Conservation (phyloP, 495 filamentous ascomycete genomes). For the Lindgomyces ingoldianus region DNA sequence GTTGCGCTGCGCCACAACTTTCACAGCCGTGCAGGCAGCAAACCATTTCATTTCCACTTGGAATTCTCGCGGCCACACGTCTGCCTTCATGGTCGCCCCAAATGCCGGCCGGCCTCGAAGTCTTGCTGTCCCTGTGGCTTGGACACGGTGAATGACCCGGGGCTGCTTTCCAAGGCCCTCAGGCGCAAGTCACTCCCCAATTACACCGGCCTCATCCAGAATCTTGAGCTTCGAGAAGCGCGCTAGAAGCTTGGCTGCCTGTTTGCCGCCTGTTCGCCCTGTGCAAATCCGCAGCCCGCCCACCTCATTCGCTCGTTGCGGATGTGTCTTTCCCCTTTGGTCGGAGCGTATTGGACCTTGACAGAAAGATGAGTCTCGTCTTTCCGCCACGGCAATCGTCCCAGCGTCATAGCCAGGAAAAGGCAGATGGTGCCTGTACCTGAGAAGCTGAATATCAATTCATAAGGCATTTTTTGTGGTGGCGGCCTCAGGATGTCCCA, state of each 20-base stretch:
- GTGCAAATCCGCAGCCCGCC: not conserved
- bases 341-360: not conserved
- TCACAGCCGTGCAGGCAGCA: constrained; percentile 12
- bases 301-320: constrained; percentile 18
- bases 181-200: not conserved
- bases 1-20: not conserved
- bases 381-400: not conserved
- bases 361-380: no score
- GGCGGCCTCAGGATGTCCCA: constrained; percentile 21
- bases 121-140: constrained; percentile 16
- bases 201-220: constrained; percentile 13
- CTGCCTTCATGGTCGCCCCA: constrained; percentile 15
- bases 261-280: constrained; percentile 8
- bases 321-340: not conserved
- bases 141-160: constrained; percentile 13
- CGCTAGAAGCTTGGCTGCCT: constrained; percentile 17
- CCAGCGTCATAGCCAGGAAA: constrained; percentile 23
- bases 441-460: constrained; percentile 1
- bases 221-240: constrained; percentile 6
- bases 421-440: constrained; percentile 23
- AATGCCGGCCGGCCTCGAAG: constrained; percentile 13
- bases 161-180: constrained; percentile 17
- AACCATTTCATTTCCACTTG: constrained; percentile 16
- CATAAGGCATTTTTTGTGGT: constrained; percentile 14
- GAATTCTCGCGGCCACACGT: not conserved